phyloP scores from a whole-genome alignment of 1,139 yeast species.

The Geotrichum aggregatum region DNA sequence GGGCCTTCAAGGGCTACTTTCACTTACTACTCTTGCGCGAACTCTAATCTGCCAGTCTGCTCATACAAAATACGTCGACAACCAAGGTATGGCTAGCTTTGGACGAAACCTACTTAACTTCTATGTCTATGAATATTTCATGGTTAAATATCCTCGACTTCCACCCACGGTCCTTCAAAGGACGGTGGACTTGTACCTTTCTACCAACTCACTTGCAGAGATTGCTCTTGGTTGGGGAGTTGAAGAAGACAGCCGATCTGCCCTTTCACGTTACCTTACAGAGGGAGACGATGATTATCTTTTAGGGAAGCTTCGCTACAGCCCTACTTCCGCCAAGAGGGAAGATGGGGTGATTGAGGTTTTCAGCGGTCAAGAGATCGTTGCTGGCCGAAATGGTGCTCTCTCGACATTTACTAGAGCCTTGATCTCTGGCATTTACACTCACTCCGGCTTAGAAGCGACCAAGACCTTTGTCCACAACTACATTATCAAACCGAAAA shows the following conservation, averaged over 20 bases:
- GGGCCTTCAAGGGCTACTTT: slow-evolving; percentile 43
- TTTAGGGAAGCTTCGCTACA: slow-evolving; percentile 37
- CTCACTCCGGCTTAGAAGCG: slow-evolving; percentile 52
- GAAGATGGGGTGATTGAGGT: slow-evolving; percentile 46
- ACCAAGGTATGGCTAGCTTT: slow-evolving; percentile 72
- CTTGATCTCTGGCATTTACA: slow-evolving; percentile 43
- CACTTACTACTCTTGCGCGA: slow-evolving; percentile 70
- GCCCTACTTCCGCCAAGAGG: slow-evolving; percentile 28
- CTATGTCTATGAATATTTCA: slow-evolving; percentile 68
- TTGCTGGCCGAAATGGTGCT: slow-evolving; percentile 40
- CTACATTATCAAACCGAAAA: slow-evolving; percentile 68
- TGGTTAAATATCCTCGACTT: slow-evolving; percentile 79
- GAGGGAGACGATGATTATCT: slow-evolving; percentile 40
- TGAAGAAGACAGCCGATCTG: slow-evolving; percentile 62
- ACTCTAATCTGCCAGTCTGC: slow-evolving; percentile 59
- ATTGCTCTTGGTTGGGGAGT: slow-evolving; percentile 83
- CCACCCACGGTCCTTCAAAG: slow-evolving; percentile 74
- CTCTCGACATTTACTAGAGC: slow-evolving; percentile 52
- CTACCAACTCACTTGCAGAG: slow-evolving; percentile 57
- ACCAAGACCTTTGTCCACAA: slow-evolving; percentile 63
- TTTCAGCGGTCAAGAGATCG: slow-evolving; percentile 33
- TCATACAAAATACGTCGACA: slow-evolving; percentile 54
- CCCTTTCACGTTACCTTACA: slow-evolving; percentile 63
- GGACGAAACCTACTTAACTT: slow-evolving; percentile 76
- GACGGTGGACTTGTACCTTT: slow-evolving; percentile 70